Evolutionary conservation across 306 rosid species (phyloP), one percentile per base, ranked within the genome.

Genomic region (Herpetospermum pedunculosum): DNA sequence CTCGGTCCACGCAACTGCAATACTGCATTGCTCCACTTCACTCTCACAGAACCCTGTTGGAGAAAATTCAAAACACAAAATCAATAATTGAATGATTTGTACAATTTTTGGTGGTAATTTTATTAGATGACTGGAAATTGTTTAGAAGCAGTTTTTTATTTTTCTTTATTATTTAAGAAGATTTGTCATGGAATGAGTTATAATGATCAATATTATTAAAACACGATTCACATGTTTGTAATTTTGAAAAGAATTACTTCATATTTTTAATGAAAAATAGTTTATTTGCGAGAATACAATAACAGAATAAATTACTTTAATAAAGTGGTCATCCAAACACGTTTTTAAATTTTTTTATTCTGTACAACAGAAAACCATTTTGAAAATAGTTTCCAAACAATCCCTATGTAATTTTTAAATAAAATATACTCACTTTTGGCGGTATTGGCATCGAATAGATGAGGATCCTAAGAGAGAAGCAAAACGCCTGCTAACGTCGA

Each of bases 1-100:
- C 87, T 91, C 97, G 0, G 92, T 88, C 99, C 92, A 88, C 83
- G 85, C 92, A 10, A 88, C 94, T 43, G 81, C 96, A 54, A 21
- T 23, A 23, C 72, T 41, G 72, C 16, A n/a, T 83, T 92, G 84
- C 88, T 92, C 96, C 88, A 88, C 80, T 95, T 88, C 53, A 81
- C 96, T 75, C 81, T 95, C 75, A 76, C 58, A 30, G 88, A 47
- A 75, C 91, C 98, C 83, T 89, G 98, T 96, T 93, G 96, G 29
- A 81, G 70, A 77, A 30, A 38, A 40, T 54, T 64, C 49, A 9
- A 30, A 46, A 60, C 11, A 37, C 58, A 29, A 62, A 32, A 60
- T 18, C 46, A 43, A n/a, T 26, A 30, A 50, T 11, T 9, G 37
- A 43, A 41, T 54, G 50, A 12, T 25, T 67, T 75, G 41, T 1